Evolutionary conservation across 2,329 filamentous ascomycete genomes (phyloP).

Genomic region (Davidsoniella eucalypti): DNA sequence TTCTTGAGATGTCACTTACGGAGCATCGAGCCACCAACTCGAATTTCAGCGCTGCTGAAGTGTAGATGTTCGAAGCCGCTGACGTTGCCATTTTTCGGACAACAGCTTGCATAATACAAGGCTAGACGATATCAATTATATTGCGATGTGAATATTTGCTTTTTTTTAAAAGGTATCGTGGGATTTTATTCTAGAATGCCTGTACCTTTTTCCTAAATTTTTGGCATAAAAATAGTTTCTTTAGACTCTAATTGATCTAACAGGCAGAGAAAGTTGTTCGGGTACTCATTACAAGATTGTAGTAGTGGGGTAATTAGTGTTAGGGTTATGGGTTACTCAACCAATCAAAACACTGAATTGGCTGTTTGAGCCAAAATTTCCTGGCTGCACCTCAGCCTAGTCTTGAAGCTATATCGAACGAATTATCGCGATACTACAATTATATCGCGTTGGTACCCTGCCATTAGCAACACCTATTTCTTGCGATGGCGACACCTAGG

Average conservation of each 20-base stretch:
- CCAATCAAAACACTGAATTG: slow-evolving; percentile 10
- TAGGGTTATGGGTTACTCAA: background rate
- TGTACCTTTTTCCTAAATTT: too few relatives aligned
- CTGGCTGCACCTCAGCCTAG: background rate
- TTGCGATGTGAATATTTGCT: background rate
- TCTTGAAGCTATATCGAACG: background rate
- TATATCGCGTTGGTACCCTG: background rate
- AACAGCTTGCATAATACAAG: slow-evolving; percentile 4
- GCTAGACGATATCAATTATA: background rate
- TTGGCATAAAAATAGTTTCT: too few relatives aligned
- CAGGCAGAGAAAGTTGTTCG: too few relatives aligned
- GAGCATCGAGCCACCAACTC: slow-evolving; percentile 66
- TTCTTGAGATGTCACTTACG: slow-evolving; percentile 31
- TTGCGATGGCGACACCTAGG: slow-evolving; percentile 10
- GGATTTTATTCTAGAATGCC: background rate
- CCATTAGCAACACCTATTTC: background rate
- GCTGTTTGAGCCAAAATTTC: slow-evolving; percentile 9
- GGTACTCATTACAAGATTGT: too few relatives aligned
- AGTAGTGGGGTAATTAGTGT: slow-evolving; percentile 2
- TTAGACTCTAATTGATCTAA: background rate
- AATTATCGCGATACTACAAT: background rate
- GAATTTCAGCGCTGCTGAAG: slow-evolving; percentile 55
- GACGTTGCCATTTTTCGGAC: slow-evolving; percentile 10
- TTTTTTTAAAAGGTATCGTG: background rate
- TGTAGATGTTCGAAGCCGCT: slow-evolving; percentile 26